Evolutionary conservation across 495 filamentous ascomycete genomes (phyloP), one percentile per base, ranked within the genome.

Genomic region (Penicillium malachiteum): DNA sequence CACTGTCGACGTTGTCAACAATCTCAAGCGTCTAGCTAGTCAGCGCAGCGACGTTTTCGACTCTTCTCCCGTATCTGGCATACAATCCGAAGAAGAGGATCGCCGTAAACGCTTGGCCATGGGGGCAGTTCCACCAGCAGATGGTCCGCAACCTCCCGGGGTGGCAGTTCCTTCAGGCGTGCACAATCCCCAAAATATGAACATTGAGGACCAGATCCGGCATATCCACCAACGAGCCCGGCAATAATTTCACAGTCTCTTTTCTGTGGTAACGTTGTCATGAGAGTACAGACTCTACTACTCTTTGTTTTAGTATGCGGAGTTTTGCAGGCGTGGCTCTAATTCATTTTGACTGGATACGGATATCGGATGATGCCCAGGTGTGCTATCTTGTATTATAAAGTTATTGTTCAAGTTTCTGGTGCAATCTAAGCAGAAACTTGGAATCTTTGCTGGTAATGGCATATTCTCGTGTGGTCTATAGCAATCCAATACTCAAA

Each of bases 21-120:
- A 98, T 64, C 80, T 98, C 56, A 97, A 97, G 75, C 89, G 94
- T n/a, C 81, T 97, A 31, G 91, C 93, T n/a, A 91, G 87, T 50
- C 91, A 96, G 66, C 84, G 94, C 33, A 87, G 81, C 57, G 94
- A 98, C 67, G 80, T 97, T n/a, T 97, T 96, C 67, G 92, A 98
- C 62, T 67, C 75, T 5, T 63, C 70, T 1, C 60, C 67, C 13
- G 54, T 64, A n/a, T 63, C 71, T 4, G 52, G 38, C 14, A 38
- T 58, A 13, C 67, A 72, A 35, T 55, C 72, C 46, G 92, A 95
- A 62, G 91, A 96, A 72, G 77, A 81, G 57, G 84, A 82, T 37
- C 75, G 91, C 54, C 79, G 89, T 63, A 96, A 94, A 77, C 86
- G 84, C 83, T 88, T 75, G 89, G 91, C 56, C 30, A 67, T 46